These are phyloP conservation scores for Pleurotus platypus DNA, from an alignment of 768 basidiomycete species.

Conservation along the genomic window DNA sequence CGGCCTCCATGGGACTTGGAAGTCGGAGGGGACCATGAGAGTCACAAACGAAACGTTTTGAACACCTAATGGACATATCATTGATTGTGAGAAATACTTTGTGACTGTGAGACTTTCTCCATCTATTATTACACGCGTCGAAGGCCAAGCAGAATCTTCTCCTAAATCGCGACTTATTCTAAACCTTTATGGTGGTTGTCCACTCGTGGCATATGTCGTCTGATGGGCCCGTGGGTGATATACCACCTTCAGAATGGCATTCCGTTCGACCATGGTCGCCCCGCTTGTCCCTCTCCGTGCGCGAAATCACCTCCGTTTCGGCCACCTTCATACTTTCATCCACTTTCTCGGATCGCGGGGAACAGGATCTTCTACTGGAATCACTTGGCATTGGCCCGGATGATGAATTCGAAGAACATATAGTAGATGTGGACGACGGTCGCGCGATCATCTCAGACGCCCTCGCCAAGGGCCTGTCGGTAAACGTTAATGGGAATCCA, in stretches of 20 bases:
- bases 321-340: slow-evolving; percentile 75
- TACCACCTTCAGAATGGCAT: slow-evolving; percentile 48
- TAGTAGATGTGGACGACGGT: slow-evolving; percentile 15
- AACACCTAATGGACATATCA: neutral
- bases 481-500: slow-evolving; percentile 74
- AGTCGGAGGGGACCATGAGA: too few species aligned
- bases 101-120: too few species aligned
- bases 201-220: slow-evolving; percentile 19
- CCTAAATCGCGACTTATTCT: neutral
- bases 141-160: too few species aligned
- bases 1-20: too few species aligned
- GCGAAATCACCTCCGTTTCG: slow-evolving; percentile 84
- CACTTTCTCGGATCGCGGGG: slow-evolving; percentile 34
- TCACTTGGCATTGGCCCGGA: slow-evolving; percentile 33
- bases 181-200: neutral
- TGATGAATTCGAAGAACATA: slow-evolving; percentile 31
- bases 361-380: slow-evolving; percentile 38
- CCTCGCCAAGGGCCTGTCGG: slow-evolving; percentile 69
- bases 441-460: slow-evolving; percentile 58
- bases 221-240: slow-evolving; percentile 17
- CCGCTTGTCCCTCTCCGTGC: slow-evolving; percentile 64
- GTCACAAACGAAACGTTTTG: too few species aligned
- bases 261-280: slow-evolving; percentile 76
- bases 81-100: neutral
- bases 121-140: too few species aligned